These are phyloP conservation scores for Nidula microcarpa DNA, from an alignment of 768 basidiomycete genomes.

Conservation along the genomic window DNA sequence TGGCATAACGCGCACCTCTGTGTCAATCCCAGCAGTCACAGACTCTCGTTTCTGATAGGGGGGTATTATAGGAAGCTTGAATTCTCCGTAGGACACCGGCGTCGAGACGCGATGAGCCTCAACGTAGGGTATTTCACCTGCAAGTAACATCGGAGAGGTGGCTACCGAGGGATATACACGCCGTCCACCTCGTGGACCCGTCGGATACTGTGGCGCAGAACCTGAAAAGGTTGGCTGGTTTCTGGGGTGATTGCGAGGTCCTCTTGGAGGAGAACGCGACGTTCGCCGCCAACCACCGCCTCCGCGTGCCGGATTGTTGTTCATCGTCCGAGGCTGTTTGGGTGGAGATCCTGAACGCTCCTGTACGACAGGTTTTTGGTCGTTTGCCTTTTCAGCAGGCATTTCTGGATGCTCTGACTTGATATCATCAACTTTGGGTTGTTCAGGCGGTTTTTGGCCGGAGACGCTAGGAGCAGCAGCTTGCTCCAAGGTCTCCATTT, in stretches of 20 bases:
- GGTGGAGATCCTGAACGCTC: too few relatives aligned
- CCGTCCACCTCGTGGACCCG: constrained; percentile 12
- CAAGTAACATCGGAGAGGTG: neutral
- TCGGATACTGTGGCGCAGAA: constrained; percentile 10
- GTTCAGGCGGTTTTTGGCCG: too few relatives aligned
- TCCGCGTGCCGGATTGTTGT: too few relatives aligned
- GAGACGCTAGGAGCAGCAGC: too few relatives aligned
- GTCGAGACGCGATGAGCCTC: neutral
- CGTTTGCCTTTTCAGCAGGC: too few relatives aligned
- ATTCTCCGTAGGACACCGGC: neutral
- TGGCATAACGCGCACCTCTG: constrained; percentile 11
- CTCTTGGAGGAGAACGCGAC: constrained; percentile 34
- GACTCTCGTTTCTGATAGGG: neutral
- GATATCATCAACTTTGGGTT: too few relatives aligned
- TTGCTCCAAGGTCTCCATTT: too few relatives aligned
- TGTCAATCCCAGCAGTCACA: constrained; percentile 11
- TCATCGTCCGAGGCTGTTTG: too few relatives aligned
- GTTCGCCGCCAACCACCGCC: too few relatives aligned
- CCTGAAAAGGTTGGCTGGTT: constrained; percentile 10
- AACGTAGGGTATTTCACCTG: neutral
- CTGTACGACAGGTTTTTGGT: too few relatives aligned
- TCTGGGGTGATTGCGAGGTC: constrained; percentile 28
- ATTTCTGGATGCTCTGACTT: too few relatives aligned
- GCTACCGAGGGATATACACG: constrained; percentile 9
- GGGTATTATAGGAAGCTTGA: neutral